Evolutionary conservation across 2,329 filamentous ascomycete species (phyloP).

Genomic region (Chalaropsis ovoidea): DNA sequence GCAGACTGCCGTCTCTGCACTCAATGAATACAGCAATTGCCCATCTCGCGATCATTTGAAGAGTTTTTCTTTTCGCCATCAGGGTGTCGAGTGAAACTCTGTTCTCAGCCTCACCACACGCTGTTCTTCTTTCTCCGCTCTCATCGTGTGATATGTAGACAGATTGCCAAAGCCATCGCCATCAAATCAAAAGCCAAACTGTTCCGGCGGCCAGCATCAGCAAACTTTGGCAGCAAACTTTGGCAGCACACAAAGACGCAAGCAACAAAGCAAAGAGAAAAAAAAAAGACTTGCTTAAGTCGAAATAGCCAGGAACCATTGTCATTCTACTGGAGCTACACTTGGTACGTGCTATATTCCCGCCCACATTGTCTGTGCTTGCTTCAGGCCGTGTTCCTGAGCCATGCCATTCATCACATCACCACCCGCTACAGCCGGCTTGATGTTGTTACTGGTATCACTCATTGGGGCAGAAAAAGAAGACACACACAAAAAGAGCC

Average conservation of each 20-base stretch:
- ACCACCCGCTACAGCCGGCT: not conserved
- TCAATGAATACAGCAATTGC: not conserved
- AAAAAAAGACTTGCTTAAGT: no score
- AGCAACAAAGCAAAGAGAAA: no score
- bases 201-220: not conserved
- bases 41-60: not conserved
- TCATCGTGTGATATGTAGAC: not conserved
- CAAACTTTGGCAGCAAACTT: not conserved
- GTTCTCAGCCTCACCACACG: not conserved
- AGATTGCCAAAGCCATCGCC: not conserved
- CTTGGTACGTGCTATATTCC: constrained; percentile 1
- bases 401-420: not conserved
- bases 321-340: not conserved
- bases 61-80: not conserved
- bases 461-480: no score
- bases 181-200: not conserved
- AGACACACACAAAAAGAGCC: no score
- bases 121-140: not conserved
- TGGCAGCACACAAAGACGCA: not conserved
- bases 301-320: no score
- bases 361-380: constrained; percentile 1
- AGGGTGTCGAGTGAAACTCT: not conserved
- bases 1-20: no score
- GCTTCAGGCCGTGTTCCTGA: no score
- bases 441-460: no score